Percentiles rank a stretch among this genome's conserved stretches.
Conservation (phyloP, 2,329 filamentous ascomycete species). For the Paraphaeosphaeria sporulosa region DNA sequence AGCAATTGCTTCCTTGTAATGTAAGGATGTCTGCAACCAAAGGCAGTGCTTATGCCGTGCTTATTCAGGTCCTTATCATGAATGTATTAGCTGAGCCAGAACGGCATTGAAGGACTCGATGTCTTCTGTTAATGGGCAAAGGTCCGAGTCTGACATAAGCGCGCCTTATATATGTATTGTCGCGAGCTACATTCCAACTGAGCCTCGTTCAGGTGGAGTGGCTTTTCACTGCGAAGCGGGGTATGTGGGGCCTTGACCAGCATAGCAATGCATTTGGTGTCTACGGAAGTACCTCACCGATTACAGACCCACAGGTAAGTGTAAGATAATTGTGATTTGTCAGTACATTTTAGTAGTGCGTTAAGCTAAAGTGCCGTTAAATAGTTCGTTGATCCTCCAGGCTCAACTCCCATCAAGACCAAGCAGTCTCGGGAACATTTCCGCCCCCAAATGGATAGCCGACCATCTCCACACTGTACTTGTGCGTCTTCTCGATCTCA, state of each 20-base stretch:
- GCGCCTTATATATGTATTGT: background rate
- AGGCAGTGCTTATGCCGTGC: background rate
- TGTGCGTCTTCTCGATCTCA: slow-evolving; percentile 33
- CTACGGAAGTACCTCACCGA: background rate
- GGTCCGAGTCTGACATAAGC: background rate
- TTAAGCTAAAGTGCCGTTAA: background rate
- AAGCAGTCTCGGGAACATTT: background rate
- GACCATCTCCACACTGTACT: slow-evolving; percentile 30
- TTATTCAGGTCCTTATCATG: background rate
- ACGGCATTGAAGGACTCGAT: background rate
- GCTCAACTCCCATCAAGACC: background rate
- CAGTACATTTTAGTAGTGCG: background rate
- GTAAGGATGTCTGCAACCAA: background rate
- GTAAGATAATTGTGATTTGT: background rate
- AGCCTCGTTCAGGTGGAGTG: background rate
- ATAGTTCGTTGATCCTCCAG: background rate
- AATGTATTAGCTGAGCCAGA: background rate
- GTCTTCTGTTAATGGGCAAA: background rate
- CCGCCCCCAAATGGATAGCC: slow-evolving; percentile 19
- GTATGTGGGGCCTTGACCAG: background rate
- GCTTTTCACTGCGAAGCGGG: background rate
- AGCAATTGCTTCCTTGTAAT: too few relatives aligned
- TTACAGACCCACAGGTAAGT: background rate
- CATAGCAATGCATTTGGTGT: too few relatives aligned
- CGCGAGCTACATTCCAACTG: background rate